Evolutionary conservation across 1,139 yeast species (phyloP).

Genomic region (Saccharomyces pastorianus): DNA sequence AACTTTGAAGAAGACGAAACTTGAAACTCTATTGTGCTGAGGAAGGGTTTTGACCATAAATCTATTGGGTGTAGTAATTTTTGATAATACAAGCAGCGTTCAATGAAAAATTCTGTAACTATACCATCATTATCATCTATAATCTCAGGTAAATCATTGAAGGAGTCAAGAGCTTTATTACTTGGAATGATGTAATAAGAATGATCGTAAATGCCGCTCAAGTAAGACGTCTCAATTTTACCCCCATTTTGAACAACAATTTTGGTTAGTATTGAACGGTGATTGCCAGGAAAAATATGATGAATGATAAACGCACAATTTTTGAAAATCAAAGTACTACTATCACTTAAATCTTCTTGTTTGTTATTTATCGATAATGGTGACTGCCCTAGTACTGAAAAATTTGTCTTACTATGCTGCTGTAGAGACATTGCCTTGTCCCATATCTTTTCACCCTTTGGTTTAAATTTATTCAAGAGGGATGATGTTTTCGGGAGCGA

Average conservation of each 20-base stretch:
- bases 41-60: constrained; percentile 65
- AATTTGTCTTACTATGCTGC: constrained; percentile 1
- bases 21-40: constrained; percentile 34
- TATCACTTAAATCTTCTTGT: background rate
- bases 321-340: constrained; percentile 8
- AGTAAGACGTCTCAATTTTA: background rate
- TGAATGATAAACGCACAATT: constrained; percentile 14
- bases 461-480: constrained; percentile 16
- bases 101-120: constrained; percentile 82
- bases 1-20: constrained; percentile 14
- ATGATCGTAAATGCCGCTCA: background rate
- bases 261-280: constrained; percentile 16
- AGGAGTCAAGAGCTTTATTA: constrained; percentile 12
- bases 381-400: background rate
- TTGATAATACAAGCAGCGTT: constrained; percentile 62
- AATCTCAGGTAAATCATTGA: constrained; percentile 2
- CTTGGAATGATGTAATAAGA: constrained; percentile 19
- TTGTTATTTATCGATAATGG: background rate
- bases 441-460: constrained; percentile 25
- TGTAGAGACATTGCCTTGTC: constrained; percentile 16
- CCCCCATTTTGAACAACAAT: constrained; percentile 27
- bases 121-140: background rate
- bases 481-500: constrained; percentile 6
- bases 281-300: constrained; percentile 14
- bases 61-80: constrained; percentile 41